Conservation (phyloP, 2,329 filamentous ascomycete genomes). For the Trichoderma semiorbis region DNA sequence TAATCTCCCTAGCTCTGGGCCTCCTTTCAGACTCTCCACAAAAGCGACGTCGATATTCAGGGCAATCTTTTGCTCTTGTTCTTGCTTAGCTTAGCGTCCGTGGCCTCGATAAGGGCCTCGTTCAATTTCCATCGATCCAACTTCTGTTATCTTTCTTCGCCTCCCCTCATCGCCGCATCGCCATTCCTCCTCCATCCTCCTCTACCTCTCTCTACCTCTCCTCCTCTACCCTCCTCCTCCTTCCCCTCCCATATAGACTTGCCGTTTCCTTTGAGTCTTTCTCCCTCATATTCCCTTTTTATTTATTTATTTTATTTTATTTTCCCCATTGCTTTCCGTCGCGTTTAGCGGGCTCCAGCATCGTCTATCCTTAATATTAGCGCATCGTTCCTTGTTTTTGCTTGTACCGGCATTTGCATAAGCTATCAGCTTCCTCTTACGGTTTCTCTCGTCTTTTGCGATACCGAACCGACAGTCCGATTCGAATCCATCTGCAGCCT, state of each 20-base stretch:
- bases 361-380: constrained; percentile 18
- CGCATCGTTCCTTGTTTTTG: constrained; percentile 14
- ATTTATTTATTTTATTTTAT: constrained; percentile 17
- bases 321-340: neutral
- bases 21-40: constrained; percentile 3
- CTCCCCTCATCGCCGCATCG: constrained; percentile 17
- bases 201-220: neutral
- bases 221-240: neutral
- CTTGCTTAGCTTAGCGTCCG: neutral
- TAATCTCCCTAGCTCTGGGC: neutral
- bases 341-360: neutral
- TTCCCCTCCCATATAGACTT: constrained; percentile 14
- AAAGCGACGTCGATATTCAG: neutral
- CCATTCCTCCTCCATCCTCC: neutral
- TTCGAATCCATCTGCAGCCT: neutral
- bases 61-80: neutral
- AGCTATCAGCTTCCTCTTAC: constrained; percentile 5
- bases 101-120: neutral
- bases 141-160: constrained; percentile 19
- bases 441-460: neutral
- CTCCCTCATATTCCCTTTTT: neutral
- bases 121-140: constrained; percentile 9
- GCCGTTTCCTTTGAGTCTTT: neutral
- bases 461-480: neutral
- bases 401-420: constrained; percentile 18